Percentiles rank a stretch among this genome's conserved stretches.
These are phyloP conservation scores for Penicillium crustosum DNA, from an alignment of 2,329 filamentous ascomycete species.

Conservation along the genomic window DNA sequence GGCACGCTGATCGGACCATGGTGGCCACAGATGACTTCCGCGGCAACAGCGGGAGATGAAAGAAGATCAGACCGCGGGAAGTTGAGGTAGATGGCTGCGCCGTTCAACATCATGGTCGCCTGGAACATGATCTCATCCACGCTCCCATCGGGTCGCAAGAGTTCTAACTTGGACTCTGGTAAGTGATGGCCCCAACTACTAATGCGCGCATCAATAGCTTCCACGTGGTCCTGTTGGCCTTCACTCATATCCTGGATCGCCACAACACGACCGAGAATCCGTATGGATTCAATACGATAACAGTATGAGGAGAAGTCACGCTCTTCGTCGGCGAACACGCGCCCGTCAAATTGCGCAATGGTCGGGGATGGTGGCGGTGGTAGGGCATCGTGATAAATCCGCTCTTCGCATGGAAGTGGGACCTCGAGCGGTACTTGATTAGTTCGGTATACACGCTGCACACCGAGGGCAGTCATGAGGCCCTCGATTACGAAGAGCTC, in stretches of 20 bases:
- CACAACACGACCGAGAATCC: conserved; percentile 76
- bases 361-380: conserved; percentile 59
- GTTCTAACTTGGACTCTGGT: conserved; percentile 68
- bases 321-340: conserved; percentile 69
- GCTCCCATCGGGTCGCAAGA: conserved; percentile 67
- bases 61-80: conserved; percentile 73
- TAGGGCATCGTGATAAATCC: conserved; percentile 57
- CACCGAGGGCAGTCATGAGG: conserved; percentile 72
- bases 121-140: conserved; percentile 92
- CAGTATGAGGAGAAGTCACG: conserved; percentile 76
- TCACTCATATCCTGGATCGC: conserved; percentile 39
- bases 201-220: conserved; percentile 58
- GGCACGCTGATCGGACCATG: conserved; percentile 40
- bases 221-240: conserved; percentile 55
- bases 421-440: conserved; percentile 69
- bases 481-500: conserved; percentile 77
- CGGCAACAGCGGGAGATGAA: conserved; percentile 52
- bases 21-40: conserved; percentile 51
- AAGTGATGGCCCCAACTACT: conserved; percentile 79
- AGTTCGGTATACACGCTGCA: conserved; percentile 57
- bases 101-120: conserved; percentile 73
- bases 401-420: conserved; percentile 77
- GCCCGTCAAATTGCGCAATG: conserved; percentile 73
- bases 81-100: conserved; percentile 69
- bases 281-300: conserved; percentile 77